phyloP scores from a whole-genome alignment of 768 basidiomycete genomes.

The Cystofilobasidium bisporidii region DNA sequence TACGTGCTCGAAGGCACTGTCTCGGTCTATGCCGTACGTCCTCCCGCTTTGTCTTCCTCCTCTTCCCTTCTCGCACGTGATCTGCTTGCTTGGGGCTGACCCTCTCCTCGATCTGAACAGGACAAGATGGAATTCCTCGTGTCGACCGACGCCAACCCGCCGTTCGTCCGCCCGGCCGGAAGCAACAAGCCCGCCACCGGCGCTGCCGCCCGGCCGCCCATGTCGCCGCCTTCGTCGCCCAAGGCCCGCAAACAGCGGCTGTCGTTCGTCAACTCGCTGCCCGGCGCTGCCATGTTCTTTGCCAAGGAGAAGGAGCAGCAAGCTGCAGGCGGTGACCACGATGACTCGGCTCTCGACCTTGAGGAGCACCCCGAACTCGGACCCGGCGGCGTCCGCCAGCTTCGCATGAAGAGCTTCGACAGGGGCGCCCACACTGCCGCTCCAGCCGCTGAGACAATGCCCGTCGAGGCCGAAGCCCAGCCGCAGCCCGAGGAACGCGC shows the following conservation, averaged over 20 bases:
- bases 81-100: not conserved
- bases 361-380: constrained; percentile 5
- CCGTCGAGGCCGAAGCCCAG: no score
- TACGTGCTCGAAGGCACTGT: not conserved
- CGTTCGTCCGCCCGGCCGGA: not conserved
- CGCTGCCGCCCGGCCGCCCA: not conserved
- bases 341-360: constrained; percentile 3
- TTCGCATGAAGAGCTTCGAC: not conserved
- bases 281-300: not conserved
- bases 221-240: not conserved
- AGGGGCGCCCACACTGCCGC: not conserved
- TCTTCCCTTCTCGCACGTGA: not conserved
- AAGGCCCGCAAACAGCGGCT: not conserved
- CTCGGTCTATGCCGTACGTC: not conserved
- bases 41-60: not conserved
- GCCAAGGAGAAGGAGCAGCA: not conserved
- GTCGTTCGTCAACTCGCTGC: not conserved
- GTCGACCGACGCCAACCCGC: not conserved
- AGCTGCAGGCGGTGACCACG: not conserved
- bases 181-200: not conserved
- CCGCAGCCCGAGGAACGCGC: not conserved
- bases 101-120: not conserved
- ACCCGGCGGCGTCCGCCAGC: not conserved
- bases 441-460: no score
- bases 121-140: not conserved